These are phyloP conservation scores for Candida ipomoeae DNA, from an alignment of 805 yeast genomes.

Conservation along the genomic window DNA sequence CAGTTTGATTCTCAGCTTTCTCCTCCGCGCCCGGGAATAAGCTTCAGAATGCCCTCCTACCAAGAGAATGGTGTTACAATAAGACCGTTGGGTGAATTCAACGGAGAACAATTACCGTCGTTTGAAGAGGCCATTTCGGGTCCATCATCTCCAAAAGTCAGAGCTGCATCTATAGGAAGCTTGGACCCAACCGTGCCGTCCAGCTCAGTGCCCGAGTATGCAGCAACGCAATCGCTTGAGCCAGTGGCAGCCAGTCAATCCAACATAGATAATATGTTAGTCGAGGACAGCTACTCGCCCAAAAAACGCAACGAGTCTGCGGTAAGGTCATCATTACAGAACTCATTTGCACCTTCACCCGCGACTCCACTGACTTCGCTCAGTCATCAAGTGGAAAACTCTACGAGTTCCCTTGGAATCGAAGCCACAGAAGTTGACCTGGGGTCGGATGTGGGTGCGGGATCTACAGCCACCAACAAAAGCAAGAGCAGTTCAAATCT, in stretches of 20 bases:
- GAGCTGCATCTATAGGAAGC: conserved; percentile 39
- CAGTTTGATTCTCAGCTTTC: background rate
- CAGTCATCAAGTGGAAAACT: background rate
- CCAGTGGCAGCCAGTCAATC: background rate
- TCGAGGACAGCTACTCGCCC: conserved; percentile 6
- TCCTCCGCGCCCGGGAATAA: conserved; percentile 22
- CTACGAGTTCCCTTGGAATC: background rate
- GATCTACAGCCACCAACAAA: background rate
- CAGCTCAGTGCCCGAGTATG: conserved; percentile 34
- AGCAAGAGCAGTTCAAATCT: conserved; percentile 2
- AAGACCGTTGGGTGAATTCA: conserved; percentile 21
- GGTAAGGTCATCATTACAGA: conserved; percentile 27
- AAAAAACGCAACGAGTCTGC: conserved; percentile 17
- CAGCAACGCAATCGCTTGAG: conserved; percentile 1
- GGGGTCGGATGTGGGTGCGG: background rate
- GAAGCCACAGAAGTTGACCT: background rate
- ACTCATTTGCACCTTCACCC: conserved; percentile 29
- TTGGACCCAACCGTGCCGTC: conserved; percentile 27
- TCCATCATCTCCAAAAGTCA: conserved; percentile 25
- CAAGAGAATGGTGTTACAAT: conserved; percentile 30
- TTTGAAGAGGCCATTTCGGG: conserved; percentile 66
- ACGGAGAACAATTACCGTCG: conserved; percentile 44
- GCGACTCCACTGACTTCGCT: background rate
- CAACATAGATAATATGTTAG: conserved; percentile 30
- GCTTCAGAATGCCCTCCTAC: conserved; percentile 39